These are phyloP conservation scores for Oryza punctata DNA, from an alignment of 176 grass and related monocot species.

Conservation along the genomic window DNA sequence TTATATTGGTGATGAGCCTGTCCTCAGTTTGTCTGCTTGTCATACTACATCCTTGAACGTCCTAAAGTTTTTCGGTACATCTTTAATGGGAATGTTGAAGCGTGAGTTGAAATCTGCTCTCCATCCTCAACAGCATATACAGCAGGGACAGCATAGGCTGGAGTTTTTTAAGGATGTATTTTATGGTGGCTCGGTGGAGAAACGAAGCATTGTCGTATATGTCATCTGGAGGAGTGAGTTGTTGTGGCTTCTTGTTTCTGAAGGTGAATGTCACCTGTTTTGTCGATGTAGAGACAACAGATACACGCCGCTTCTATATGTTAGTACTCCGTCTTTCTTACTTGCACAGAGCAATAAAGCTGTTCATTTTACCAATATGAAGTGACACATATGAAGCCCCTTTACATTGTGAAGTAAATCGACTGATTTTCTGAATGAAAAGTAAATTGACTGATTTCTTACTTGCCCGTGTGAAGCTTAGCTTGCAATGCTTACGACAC, in stretches of 20 bases:
- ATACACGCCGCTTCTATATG: neutral
- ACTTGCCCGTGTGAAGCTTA: neutral
- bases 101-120: neutral
- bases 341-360: conserved; percentile 50
- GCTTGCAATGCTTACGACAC: neutral
- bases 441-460: no score
- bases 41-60: neutral
- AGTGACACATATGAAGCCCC: neutral
- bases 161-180: conserved; percentile 17
- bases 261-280: conserved; percentile 7
- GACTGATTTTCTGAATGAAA: neutral
- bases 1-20: neutral
- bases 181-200: conserved; percentile 15
- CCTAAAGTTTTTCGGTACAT: neutral
- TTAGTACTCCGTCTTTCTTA: neutral
- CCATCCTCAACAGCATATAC: conserved; percentile 2
- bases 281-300: neutral
- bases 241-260: neutral
- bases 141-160: neutral
- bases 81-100: conserved; percentile 11
- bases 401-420: neutral
- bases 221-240: conserved; percentile 23
- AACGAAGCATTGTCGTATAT: conserved; percentile 21
- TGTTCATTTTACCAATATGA: neutral
- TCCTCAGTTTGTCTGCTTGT: neutral